Evolutionary conservation across 768 basidiomycete species (phyloP).

Genomic region (Kwoniella sp.): DNA sequence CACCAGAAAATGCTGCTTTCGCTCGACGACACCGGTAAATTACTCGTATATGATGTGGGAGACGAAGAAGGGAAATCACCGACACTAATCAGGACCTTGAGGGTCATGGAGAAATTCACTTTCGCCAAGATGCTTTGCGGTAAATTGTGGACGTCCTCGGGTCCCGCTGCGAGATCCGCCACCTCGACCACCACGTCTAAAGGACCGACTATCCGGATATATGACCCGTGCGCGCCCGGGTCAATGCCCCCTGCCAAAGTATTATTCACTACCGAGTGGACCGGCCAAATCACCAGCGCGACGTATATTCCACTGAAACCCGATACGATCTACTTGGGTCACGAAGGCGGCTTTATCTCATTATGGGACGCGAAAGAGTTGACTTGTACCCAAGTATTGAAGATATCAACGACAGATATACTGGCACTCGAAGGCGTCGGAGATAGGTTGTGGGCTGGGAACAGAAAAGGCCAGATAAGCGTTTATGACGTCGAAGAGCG

Average conservation of each 20-base stretch:
- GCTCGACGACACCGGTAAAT: conserved; percentile 83
- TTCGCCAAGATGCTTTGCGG: conserved; percentile 75
- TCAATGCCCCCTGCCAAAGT: conserved; percentile 58
- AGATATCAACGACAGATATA: conserved; percentile 79
- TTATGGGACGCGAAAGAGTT: conserved; percentile 67
- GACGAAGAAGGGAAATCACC: conserved; percentile 52
- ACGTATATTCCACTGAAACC: conserved; percentile 72
- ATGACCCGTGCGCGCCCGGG: conserved; percentile 63
- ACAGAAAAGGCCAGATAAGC: conserved; percentile 75
- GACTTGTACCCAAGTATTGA: conserved; percentile 72
- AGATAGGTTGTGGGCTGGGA: conserved; percentile 82
- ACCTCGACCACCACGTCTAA: conserved; percentile 56
- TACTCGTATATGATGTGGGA: conserved; percentile 64
- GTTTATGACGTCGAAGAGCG: conserved; percentile 70
- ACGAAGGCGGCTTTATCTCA: conserved; percentile 86
- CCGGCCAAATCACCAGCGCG: conserved; percentile 81
- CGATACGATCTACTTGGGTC: conserved; percentile 75
- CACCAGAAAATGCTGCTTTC: conserved; percentile 70
- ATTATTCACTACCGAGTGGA: conserved; percentile 66
- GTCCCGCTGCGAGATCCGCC: conserved; percentile 49
- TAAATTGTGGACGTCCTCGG: conserved; percentile 77
- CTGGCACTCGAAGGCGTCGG: conserved; percentile 82
- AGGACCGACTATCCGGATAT: conserved; percentile 76
- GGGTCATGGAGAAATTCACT: conserved; percentile 79
- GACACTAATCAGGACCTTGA: conserved; percentile 37